A percentile compares a stretch with the other conserved stretches of the same genome.
phyloP scores from a whole-genome alignment of 108 stramenopile species.

The Discostella stelligeroides region DNA sequence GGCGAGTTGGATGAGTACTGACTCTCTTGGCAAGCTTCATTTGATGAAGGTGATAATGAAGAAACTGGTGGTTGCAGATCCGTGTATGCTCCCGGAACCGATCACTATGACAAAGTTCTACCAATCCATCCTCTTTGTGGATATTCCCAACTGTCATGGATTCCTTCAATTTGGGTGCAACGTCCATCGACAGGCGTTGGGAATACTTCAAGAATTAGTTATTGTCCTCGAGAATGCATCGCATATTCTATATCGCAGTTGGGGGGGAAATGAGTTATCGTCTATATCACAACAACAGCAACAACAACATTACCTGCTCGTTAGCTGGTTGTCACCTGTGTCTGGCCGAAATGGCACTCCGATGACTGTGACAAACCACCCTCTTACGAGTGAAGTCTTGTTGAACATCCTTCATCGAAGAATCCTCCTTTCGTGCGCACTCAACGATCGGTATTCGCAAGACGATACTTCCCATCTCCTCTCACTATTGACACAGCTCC shows the following conservation, averaged over 20 bases:
- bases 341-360: background rate
- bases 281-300: background rate
- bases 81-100: background rate
- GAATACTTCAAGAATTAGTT: conserved; percentile 21
- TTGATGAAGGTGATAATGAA: conserved; percentile 23
- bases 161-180: conserved; percentile 3
- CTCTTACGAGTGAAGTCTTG: conserved; percentile 37
- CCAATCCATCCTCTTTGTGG: conserved; percentile 24
- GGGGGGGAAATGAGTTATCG: background rate
- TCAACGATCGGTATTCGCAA: conserved; percentile 12
- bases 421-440: conserved; percentile 21
- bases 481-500: conserved; percentile 24
- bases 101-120: conserved; percentile 12
- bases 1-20: conserved; percentile 8
- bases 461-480: conserved; percentile 29
- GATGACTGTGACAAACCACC: conserved; percentile 20
- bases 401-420: conserved; percentile 25
- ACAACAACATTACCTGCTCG: conserved; percentile 35
- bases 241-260: conserved; percentile 14
- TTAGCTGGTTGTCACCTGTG: conserved; percentile 24
- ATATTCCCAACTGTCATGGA: conserved; percentile 30
- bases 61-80: conserved; percentile 12
- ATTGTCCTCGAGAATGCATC: conserved; percentile 13
- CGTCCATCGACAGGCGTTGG: conserved; percentile 14
- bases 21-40: conserved; percentile 29